These are phyloP conservation scores for Conidiobolus incongruus DNA, from an alignment of 371 early-diverging fungal genomes.

Conservation along the genomic window DNA sequence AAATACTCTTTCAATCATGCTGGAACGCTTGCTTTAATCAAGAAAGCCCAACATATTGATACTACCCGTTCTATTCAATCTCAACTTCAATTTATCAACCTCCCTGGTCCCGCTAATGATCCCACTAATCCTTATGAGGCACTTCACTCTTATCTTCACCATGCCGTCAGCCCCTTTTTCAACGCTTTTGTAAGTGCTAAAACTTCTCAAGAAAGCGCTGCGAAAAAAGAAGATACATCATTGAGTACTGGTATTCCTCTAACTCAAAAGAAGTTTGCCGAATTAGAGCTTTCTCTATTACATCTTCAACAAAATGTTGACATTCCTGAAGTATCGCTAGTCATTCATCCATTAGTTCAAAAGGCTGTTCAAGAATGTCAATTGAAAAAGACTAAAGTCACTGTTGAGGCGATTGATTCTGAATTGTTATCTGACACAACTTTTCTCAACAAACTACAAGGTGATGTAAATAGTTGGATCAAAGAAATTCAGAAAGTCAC, in stretches of 20 bases:
- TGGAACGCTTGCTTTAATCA: constrained; percentile 73
- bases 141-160: constrained; percentile 75
- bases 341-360: constrained; percentile 65
- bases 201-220: constrained; percentile 18
- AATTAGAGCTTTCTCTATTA: constrained; percentile 81
- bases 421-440: constrained; percentile 47
- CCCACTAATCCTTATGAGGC: constrained; percentile 66
- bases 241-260: constrained; percentile 72
- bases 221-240: constrained; percentile 57
- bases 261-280: constrained; percentile 95
- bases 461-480: constrained; percentile 94
- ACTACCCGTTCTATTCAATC: constrained; percentile 39
- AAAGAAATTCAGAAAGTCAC: constrained; percentile 97
- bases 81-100: constrained; percentile 75
- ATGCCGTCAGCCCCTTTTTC: constrained; percentile 91
- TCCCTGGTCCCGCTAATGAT: constrained; percentile 64
- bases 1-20: constrained; percentile 46
- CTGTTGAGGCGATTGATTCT: constrained; percentile 47
- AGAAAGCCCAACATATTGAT: constrained; percentile 55
- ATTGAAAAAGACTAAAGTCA: constrained; percentile 29
- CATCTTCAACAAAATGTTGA: constrained; percentile 94
- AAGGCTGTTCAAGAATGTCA: constrained; percentile 55
- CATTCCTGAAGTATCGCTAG: constrained; percentile 79
- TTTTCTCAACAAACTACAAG: constrained; percentile 80
- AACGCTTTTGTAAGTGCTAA: constrained; percentile 73